These are phyloP conservation scores for Escovopsis sp. DNA, from an alignment of 2,329 filamentous ascomycete species.

Conservation along the genomic window DNA sequence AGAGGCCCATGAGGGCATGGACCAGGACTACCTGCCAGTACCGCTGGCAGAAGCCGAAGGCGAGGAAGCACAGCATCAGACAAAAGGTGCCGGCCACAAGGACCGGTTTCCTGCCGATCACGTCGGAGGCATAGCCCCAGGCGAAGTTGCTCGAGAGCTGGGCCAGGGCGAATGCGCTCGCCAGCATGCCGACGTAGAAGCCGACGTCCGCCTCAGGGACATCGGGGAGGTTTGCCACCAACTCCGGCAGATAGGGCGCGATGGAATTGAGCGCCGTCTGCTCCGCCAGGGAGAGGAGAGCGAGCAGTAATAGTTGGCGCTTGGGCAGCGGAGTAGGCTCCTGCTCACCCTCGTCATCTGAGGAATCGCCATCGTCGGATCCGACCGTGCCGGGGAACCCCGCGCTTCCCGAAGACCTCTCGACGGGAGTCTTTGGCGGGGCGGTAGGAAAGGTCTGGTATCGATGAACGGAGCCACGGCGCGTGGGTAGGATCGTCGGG, in stretches of 20 bases:
- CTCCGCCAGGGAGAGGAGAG: conserved; percentile 78
- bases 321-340: conserved; percentile 63
- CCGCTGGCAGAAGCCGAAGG: conserved; percentile 73
- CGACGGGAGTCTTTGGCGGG: conserved; percentile 52
- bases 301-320: conserved; percentile 69
- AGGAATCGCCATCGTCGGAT: conserved; percentile 7
- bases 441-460: conserved; percentile 74
- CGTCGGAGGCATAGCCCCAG: conserved; percentile 43
- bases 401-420: conserved; percentile 20
- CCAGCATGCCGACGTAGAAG: conserved; percentile 79
- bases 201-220: conserved; percentile 59
- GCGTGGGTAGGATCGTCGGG: conserved; percentile 20
- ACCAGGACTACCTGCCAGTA: conserved; percentile 77
- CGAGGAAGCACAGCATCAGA: conserved; percentile 65
- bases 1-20: conserved; percentile 77
- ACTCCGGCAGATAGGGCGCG: conserved; percentile 83
- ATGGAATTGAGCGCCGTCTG: conserved; percentile 97
- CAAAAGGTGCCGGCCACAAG: conserved; percentile 68
- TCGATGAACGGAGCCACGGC: conserved; percentile 35
- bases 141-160: conserved; percentile 81
- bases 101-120: conserved; percentile 58
- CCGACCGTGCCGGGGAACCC: conserved; percentile 3
- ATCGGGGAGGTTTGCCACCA: conserved; percentile 76
- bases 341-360: conserved; percentile 19
- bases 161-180: conserved; percentile 80